Conservation (phyloP, 1,284 basidiomycete species). For the Cutaneotrichosporon sp. region DNA sequence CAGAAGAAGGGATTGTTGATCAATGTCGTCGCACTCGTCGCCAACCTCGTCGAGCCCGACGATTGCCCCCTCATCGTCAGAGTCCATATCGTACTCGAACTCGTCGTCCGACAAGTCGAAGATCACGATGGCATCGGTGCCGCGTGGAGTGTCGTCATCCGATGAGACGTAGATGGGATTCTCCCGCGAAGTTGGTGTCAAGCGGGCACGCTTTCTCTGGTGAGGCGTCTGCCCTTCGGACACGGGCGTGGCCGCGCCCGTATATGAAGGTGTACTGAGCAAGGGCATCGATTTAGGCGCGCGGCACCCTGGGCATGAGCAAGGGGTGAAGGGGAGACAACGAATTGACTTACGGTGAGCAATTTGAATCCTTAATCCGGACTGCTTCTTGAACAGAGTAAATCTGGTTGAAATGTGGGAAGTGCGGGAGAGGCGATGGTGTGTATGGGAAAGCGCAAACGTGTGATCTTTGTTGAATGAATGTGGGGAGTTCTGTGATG, state of each 20-base stretch:
- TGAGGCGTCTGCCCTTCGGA: background rate
- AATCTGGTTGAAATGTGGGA: too few relatives aligned
- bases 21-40: too few relatives aligned
- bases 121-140: too few relatives aligned
- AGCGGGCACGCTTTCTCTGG: background rate
- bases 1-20: background rate
- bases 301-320: background rate
- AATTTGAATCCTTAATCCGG: too few relatives aligned
- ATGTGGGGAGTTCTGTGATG: too few relatives aligned
- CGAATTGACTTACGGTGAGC: background rate
- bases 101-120: background rate
- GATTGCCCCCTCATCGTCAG: background rate
- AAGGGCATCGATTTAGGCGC: background rate
- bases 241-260: background rate
- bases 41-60: too few relatives aligned
- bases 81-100: background rate
- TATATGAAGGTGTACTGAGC: background rate
- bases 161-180: background rate
- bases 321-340: background rate
- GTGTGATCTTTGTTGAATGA: too few relatives aligned
- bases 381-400: too few relatives aligned
- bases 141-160: background rate
- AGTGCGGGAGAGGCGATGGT: too few relatives aligned
- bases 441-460: too few relatives aligned
- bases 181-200: background rate